Base-by-base conservation (phyloP, 2,329 filamentous ascomycete genomes). In the Calonectria pteridis region DNA sequence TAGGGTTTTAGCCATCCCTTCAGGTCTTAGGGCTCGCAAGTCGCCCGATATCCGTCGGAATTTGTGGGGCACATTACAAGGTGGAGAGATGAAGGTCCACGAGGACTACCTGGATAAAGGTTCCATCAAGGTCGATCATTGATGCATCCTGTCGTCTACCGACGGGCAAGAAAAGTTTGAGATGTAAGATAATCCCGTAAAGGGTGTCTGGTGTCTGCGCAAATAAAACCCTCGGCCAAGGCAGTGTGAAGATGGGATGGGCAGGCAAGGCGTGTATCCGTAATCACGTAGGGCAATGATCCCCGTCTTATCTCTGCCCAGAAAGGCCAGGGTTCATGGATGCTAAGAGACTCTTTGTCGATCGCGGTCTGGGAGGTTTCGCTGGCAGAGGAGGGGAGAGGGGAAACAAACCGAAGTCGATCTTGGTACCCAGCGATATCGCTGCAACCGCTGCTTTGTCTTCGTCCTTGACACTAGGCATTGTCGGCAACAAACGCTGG, bases 231-330 rank as follows among this genome's bases (percentile, higher is more conserved):
- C 62, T 53, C 33, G 18, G 64, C 26, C 14, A 37, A 33, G 49
- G 29, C 20, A 55, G 31, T 7, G 33, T 31, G 50, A 55, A 29
- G 29, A 26, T 51, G 26, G 40, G 28, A 62, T 40, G 49, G 28
- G 37, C 40, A 35, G 29, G 7, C 37, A 43, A 29, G 37, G 33
- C 13, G 53, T 69, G 55, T 59, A 51, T 62, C 40, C 13, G 16
- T n/a, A 49, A 55, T 69, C 40, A n/a, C n/a, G 53, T 46, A 29
- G 23, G 55, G 67, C 53, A 69, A 69, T 31, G 67, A 69, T 69
- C 53, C 40, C 35, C 67, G 29, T 23, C 67, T 69, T 69, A 68
- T 68, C 51, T 40, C 26, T 49, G 51, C 35, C 13, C 23, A 26
- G 55, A 40, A 40, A 62, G n/a, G 14, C 33, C 33, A 62, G 31